Base-by-base conservation (phyloP, 176 grass and related monocot genomes). In the Avena sativa region DNA sequence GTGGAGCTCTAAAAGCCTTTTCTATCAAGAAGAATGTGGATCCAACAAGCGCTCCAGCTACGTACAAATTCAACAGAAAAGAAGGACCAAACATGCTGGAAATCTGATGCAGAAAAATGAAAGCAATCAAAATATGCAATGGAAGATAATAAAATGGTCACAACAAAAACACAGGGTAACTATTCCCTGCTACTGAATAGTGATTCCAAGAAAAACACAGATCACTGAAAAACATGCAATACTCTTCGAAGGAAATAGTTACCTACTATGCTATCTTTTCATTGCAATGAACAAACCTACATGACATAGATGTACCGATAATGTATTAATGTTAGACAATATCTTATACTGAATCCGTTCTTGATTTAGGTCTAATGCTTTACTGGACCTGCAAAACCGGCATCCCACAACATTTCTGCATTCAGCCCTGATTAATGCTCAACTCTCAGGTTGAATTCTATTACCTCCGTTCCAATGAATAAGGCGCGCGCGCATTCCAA, bases 21-120 rank as follows among this genome's bases (percentile, higher is more conserved):
- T 92, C 73, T 50, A 89, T 38, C 78, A 98, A 90, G 92, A 89
- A 98, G 77, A 92, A 94, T 76, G 92, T 17, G 0, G 93, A 95
- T 86, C 96, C 96, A 80, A 78, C 47, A 89, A 98, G 87, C 17
- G 96, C 93, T 77, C 96, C 96, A 82, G 80, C 93, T 71, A 91
- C 25, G 26, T 95, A 98, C 76, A 98, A 62, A 53, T 91, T 89
- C 74, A 98, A 80, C 72, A 98, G 83, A 79, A 95, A 98, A 55
- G 91, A 69, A 76, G 96, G 90, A 64, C 96, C 93, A 81, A 98
- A 92, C 48, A 79, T 30, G 15, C 46, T 89, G 43, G 86, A 78
- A 80, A 98, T 94, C 96, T 98, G 92, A 73, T 82, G 15, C 57
- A 82, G 3, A 81, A 65, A 40, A 74, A 50, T 25, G 71, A 51